These are phyloP conservation scores for Psidium friedrichsthalianum DNA, from an alignment of 345 rosid genomes.

Conservation along the genomic window DNA sequence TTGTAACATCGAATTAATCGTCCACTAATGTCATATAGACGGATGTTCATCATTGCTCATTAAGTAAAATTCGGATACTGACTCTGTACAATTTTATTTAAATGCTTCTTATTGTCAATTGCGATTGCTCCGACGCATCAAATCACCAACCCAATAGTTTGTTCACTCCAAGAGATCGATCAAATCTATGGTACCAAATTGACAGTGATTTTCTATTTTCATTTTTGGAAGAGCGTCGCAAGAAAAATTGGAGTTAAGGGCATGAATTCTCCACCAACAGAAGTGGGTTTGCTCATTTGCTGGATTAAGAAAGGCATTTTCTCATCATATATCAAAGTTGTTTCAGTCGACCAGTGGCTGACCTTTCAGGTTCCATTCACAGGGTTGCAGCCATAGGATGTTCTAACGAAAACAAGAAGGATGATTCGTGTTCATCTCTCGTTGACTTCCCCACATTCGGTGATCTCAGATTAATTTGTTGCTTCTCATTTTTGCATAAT, in stretches of 20 bases:
- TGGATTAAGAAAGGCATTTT: not conserved
- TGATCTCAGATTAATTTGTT: no score
- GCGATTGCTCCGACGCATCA: not conserved
- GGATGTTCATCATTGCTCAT: not conserved
- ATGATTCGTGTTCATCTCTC: not conserved
- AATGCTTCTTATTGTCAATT: not conserved
- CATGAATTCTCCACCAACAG: not conserved
- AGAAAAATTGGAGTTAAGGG: not conserved
- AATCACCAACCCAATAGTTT: not conserved
- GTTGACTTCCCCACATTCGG: no score
- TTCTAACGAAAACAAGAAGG: not conserved
- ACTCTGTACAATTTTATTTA: not conserved
- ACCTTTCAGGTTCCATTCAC: not conserved
- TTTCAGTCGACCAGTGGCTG: not conserved
- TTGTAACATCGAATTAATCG: not conserved
- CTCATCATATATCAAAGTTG: not conserved
- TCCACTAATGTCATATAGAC: not conserved
- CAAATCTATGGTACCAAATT: not conserved
- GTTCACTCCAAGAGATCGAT: not conserved
- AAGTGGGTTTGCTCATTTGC: not conserved
- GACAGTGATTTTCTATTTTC: not conserved
- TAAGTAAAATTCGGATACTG: not conserved
- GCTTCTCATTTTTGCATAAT: no score
- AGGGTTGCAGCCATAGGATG: not conserved
- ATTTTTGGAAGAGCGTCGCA: not conserved